Percentiles rank a stretch among this genome's conserved stretches.
phyloP scores from a whole-genome alignment of 2,329 filamentous ascomycete genomes.

The Keithomyces neogunnii region DNA sequence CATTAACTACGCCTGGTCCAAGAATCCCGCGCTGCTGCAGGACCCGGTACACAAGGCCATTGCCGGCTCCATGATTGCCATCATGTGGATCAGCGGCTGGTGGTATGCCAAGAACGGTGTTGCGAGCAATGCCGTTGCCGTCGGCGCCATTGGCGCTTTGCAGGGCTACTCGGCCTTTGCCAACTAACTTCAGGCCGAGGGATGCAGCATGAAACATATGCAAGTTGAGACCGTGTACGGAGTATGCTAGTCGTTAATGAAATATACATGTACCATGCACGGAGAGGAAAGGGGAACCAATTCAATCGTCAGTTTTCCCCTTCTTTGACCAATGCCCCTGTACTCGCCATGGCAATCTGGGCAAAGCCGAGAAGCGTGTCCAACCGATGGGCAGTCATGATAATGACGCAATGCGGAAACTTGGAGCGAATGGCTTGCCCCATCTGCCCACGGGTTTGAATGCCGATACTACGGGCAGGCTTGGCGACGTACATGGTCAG shows the following conservation, averaged over 20 bases:
- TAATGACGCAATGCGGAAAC: conserved; percentile 21
- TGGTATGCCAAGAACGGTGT: conserved; percentile 9
- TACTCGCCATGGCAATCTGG: conserved; percentile 22
- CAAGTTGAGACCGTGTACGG: no score
- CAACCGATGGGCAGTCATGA: conserved; percentile 26
- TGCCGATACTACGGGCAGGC: conserved; percentile 16
- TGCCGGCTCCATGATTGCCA: conserved; percentile 8
- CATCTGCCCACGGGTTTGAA: conserved; percentile 19
- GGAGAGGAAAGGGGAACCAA: no score
- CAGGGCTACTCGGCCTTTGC: conserved; percentile 9
- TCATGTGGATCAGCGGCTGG: conserved; percentile 8
- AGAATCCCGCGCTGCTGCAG: conserved; percentile 8
- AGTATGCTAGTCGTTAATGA: no score
- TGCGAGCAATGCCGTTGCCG: conserved; percentile 4
- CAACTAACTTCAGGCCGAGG: background rate
- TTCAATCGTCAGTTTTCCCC: no score
- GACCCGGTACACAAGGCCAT: conserved; percentile 9
- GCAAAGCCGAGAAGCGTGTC: conserved; percentile 26
- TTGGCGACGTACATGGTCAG: no score
- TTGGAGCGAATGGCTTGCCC: conserved; percentile 20
- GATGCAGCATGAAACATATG: no score
- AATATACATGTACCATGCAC: no score
- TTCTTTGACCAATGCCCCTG: conserved; percentile 17
- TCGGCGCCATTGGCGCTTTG: conserved; percentile 7
- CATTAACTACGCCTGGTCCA: conserved; percentile 11